Conservation (phyloP, 257 asterid genomes). For the Solanum peruvianum region DNA sequence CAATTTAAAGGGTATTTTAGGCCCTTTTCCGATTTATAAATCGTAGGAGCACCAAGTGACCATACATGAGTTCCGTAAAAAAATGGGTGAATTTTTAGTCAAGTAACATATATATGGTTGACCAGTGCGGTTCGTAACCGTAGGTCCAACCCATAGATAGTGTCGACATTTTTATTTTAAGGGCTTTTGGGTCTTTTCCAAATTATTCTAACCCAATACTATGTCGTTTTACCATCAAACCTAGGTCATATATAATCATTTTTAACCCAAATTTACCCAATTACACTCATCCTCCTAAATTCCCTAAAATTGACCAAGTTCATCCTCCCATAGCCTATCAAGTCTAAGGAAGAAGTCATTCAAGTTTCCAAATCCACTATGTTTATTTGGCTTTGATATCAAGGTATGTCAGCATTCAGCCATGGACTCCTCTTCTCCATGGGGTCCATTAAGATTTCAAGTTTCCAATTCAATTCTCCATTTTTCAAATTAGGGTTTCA, state of each 20-base stretch:
- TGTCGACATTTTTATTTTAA: no score
- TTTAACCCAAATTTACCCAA: not conserved
- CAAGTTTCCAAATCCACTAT: not conserved
- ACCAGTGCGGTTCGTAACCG: no score
- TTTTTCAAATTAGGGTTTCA: not conserved
- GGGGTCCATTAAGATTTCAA: not conserved
- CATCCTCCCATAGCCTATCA: not conserved
- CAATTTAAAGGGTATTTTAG: no score
- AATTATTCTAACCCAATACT: not conserved
- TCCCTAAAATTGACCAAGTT: not conserved
- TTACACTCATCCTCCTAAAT: not conserved
- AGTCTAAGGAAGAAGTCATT: not conserved
- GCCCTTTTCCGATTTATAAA: no score
- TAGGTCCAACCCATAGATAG: no score
- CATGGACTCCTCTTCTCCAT: not conserved
- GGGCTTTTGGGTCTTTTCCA: not conserved
- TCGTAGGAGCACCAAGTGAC: no score
- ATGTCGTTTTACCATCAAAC: not conserved
- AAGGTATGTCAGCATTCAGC: not conserved
- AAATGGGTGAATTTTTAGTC: no score
- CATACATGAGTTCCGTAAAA: no score
- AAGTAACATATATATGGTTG: no score
- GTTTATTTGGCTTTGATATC: not conserved
- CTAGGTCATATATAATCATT: no score
- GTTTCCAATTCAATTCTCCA: not conserved